phyloP scores from a whole-genome alignment of 2,329 filamentous ascomycete genomes.

The Arthrobotrys megalospora region DNA sequence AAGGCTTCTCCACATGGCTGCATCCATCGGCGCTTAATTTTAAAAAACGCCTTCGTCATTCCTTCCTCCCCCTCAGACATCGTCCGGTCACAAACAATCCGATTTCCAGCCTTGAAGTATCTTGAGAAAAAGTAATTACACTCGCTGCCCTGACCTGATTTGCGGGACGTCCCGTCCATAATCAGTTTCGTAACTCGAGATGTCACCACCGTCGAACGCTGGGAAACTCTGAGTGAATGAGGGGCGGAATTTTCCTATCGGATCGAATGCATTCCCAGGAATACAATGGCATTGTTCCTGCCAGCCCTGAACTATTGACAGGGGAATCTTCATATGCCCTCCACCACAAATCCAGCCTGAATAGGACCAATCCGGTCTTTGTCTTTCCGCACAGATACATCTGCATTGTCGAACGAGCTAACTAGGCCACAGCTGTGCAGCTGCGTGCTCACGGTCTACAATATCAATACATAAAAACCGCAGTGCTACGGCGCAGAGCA shows the following conservation, averaged over 20 bases:
- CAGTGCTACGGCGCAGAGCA: constrained; percentile 1
- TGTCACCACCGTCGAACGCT: neutral
- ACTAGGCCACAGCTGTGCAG: neutral
- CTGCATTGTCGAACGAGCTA: neutral
- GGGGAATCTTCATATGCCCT: constrained; percentile 1
- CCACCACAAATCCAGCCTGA: neutral
- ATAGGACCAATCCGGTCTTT: constrained; percentile 5
- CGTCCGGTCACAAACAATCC: constrained; percentile 21
- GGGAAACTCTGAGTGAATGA: neutral
- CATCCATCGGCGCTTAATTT: constrained; percentile 31
- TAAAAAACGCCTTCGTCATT: neutral
- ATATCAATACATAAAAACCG: neutral
- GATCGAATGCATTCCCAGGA: neutral
- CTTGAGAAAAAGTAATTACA: constrained; percentile 3
- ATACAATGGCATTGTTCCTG: neutral
- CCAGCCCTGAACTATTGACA: constrained; percentile 9
- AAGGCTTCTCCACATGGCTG: constrained; percentile 31
- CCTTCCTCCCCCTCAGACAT: neutral
- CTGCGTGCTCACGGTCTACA: neutral
- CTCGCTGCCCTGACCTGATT: constrained; percentile 12
- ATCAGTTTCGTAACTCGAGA: neutral
- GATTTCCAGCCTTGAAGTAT: neutral
- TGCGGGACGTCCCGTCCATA: constrained; percentile 28
- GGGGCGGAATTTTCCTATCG: constrained; percentile 12
- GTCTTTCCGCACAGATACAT: constrained; percentile 25